Base-by-base conservation (phyloP, 805 yeast species). In the Scheffersomyces ergatensis region DNA sequence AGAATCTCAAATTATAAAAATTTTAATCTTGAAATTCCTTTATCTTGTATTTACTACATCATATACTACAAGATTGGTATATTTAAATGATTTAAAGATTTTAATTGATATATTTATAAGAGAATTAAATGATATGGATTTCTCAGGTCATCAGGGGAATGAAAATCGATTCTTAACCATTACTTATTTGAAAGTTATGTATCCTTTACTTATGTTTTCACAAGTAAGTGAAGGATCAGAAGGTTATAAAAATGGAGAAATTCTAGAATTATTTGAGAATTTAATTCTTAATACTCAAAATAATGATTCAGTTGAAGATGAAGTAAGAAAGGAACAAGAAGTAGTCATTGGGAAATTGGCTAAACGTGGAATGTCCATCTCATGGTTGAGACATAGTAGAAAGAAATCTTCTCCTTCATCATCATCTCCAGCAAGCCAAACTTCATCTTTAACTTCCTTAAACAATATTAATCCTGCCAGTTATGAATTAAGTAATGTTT, bases 31-130 rank as follows among this genome's bases (percentile, higher is more conserved):
- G 50, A 90, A 90, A 61, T 72, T 88, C 42, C 65, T 90, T 7
- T 88, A 87, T 57, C 61, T 85, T 42, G 75, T 90, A 1, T 78
- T 90, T 61, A 82, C 90, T 2, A 77, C 82, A 3, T 70, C 82
- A 5, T 63, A 65, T 27, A 83, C 95, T 0, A 68, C 77, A 39
- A 85, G 83, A 43, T 72, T 83, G 51, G 78, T 89, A 36, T 90
- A 90, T 56, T 69, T 87, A 46, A 90, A 90, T 53, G 98, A 90
- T 57, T 63, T 90, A 43, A 82, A 84, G 51, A 95, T 90, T 5
- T 74, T 90, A 42, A 81, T 85, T 12, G 96, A 89, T 54, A 89
- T 90, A 8, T 70, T 90, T 38, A 71, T 90, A 1, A 67, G 98
- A 39, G 96, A 90, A 55, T 67, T 92, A 39, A 76, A 77, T 48